Evolutionary conservation across 2,329 filamentous ascomycete genomes (phyloP), one percentile per base, ranked within the genome.

Genomic region (Monosporascus sp.): DNA sequence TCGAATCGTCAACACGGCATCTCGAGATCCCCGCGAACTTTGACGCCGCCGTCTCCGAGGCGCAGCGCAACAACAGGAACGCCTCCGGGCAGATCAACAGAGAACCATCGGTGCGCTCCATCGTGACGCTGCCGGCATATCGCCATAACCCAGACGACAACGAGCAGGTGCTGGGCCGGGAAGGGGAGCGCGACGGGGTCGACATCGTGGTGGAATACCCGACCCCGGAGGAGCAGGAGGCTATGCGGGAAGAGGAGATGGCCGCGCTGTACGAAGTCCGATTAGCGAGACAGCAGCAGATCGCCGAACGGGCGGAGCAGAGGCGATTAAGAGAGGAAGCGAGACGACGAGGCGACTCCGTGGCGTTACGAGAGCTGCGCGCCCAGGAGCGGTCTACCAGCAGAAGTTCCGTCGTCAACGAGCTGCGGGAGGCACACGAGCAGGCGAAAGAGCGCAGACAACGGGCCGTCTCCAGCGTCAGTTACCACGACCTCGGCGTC

Each of bases 121-220:
- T 97, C 52, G 94, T 97, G 81, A 97, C 94, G 0, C 74, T 99
- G 3, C 94, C 94, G 0, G 82, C 89, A 0, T 99, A 99, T 69
- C 86, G 88, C 3, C 81, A 79, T 17, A 84, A 83, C 27, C 84
- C 91, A 0, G 79, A 83, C 49, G 86, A 88, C 20, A 86, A 84
- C 46, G 94, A 99, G 70, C 86, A 86, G 60, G 85, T 97, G 1
- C 78, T 97, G 48, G 94, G 86, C 7, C 82, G 92, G 5, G 94
- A 96, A 70, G 94, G 94, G 49, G 94, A 99, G 68, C 82, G 94
- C 55, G 93, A 81, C 51, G 94, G 94, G 7, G 91, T 99, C 62
- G 94, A 99, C 63, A 82, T 89, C 4, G 91, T 99, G 0, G 74
- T 97, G 14, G 92, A 97, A 68, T 84, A 89, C 60, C 92, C 92